These are phyloP conservation scores for Citrus reticulata DNA, from an alignment of 345 rosid genomes.

Conservation along the genomic window DNA sequence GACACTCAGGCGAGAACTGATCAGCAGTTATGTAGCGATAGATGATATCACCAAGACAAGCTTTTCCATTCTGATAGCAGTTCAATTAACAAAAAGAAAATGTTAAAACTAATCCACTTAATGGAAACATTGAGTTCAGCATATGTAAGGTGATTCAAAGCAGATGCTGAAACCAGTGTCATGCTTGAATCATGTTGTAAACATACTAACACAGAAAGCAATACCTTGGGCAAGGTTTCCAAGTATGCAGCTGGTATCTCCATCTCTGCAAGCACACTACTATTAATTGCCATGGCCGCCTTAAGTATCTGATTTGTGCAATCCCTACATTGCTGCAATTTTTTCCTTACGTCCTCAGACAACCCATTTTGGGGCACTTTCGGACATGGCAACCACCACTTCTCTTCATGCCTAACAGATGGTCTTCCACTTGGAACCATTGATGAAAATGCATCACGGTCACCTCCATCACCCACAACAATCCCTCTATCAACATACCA, in stretches of 20 bases:
- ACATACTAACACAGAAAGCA: background rate
- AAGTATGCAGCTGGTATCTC: conserved; percentile 84
- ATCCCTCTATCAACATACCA: conserved; percentile 95
- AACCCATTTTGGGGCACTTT: conserved; percentile 75
- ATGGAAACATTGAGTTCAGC: background rate
- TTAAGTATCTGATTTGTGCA: conserved; percentile 88
- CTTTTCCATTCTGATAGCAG: conserved; percentile 58
- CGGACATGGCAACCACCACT: conserved; percentile 90
- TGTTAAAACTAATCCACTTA: background rate
- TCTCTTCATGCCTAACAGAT: conserved; percentile 91
- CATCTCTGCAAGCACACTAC: conserved; percentile 85
- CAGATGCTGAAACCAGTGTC: background rate
- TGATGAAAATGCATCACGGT: conserved; percentile 39
- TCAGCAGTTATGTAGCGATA: conserved; percentile 77
- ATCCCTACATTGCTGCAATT: conserved; percentile 79
- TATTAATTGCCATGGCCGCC: conserved; percentile 97
- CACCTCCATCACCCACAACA: conserved; percentile 53
- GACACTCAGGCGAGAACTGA: conserved; percentile 77
- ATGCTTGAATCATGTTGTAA: background rate
- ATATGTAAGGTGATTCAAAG: background rate
- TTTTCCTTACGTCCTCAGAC: conserved; percentile 74
- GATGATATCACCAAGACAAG: conserved; percentile 77
- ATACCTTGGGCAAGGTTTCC: conserved; percentile 91
- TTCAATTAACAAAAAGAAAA: conserved; percentile 1
- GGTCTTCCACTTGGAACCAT: conserved; percentile 54